A percentile compares a stretch with the other conserved stretches of the same genome.
These are phyloP conservation scores for Rosa multiflora DNA, from an alignment of 306 rosid genomes.

Conservation along the genomic window DNA sequence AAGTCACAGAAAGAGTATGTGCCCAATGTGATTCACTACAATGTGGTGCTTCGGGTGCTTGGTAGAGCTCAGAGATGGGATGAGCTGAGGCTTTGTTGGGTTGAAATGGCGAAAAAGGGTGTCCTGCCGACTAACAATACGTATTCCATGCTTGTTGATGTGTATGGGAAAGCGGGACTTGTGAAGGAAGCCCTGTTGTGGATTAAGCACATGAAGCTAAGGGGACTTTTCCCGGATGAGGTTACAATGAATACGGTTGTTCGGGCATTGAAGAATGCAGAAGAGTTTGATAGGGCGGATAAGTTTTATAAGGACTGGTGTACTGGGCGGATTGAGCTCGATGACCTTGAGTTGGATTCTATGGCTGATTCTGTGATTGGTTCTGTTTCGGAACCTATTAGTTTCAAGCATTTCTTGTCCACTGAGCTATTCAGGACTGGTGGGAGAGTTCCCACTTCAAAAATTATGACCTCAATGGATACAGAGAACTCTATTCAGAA, in stretches of 20 bases:
- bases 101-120: constrained; percentile 67
- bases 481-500: constrained; percentile 34
- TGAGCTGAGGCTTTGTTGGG: constrained; percentile 70
- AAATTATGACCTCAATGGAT: constrained; percentile 8
- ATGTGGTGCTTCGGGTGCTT: constrained; percentile 70
- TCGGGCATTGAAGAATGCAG: constrained; percentile 73
- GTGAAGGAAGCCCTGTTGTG: constrained; percentile 80
- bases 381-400: constrained; percentile 42
- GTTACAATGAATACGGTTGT: constrained; percentile 86
- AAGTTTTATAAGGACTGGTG: constrained; percentile 80
- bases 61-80: constrained; percentile 89
- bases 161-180: constrained; percentile 79
- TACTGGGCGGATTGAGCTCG: constrained; percentile 57
- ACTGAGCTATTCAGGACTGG: constrained; percentile 91
- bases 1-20: constrained; percentile 53
- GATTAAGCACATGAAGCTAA: constrained; percentile 74
- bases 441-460: constrained; percentile 45
- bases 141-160: constrained; percentile 79
- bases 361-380: constrained; percentile 30
- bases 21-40: constrained; percentile 83
- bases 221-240: constrained; percentile 81
- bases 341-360: constrained; percentile 67
- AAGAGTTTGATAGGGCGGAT: constrained; percentile 70
- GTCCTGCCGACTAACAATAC: constrained; percentile 69
- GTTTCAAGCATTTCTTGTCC: constrained; percentile 78